Evolutionary conservation across 495 filamentous ascomycete species (phyloP).

Genomic region (Aspergillus indologenus): DNA sequence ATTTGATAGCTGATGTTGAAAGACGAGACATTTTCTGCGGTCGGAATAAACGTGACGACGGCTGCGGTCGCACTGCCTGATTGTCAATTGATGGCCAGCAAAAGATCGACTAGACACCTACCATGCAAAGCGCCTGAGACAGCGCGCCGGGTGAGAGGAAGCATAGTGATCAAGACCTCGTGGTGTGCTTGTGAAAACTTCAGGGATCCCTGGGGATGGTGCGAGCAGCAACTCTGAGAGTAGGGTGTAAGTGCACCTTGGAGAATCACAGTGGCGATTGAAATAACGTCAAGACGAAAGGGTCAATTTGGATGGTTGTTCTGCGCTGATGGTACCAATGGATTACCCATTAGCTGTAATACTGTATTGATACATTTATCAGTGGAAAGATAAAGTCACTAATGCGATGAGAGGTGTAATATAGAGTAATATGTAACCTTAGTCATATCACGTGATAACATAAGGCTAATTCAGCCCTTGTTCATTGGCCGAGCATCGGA

Average conservation of each 20-base stretch:
- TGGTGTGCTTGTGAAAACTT: not conserved
- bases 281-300: conserved; percentile 1
- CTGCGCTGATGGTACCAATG: conserved; percentile 16
- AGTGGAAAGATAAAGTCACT: not conserved
- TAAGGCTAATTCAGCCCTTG: conserved; percentile 10
- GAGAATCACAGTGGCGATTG: conserved; percentile 2
- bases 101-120: conserved; percentile 14
- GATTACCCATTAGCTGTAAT: not conserved
- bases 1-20: conserved; percentile 42
- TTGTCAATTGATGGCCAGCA: conserved; percentile 13
- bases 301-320: conserved; percentile 4
- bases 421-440: not conserved
- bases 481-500: conserved; percentile 16
- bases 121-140: conserved; percentile 32
- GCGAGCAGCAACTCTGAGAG: not conserved
- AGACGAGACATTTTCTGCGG: conserved; percentile 34
- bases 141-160: conserved; percentile 31
- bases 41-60: conserved; percentile 23
- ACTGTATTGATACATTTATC: conserved; percentile 3
- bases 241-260: not conserved
- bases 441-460: not conserved
- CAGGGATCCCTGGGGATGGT: not conserved
- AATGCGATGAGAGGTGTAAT: not conserved
- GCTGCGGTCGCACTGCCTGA: conserved; percentile 28
- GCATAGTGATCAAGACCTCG: conserved; percentile 22